Evolutionary conservation across 106 monocot species (phyloP), one percentile per base, ranked within the genome.

Genomic region (Phalaenopsis equestris): DNA sequence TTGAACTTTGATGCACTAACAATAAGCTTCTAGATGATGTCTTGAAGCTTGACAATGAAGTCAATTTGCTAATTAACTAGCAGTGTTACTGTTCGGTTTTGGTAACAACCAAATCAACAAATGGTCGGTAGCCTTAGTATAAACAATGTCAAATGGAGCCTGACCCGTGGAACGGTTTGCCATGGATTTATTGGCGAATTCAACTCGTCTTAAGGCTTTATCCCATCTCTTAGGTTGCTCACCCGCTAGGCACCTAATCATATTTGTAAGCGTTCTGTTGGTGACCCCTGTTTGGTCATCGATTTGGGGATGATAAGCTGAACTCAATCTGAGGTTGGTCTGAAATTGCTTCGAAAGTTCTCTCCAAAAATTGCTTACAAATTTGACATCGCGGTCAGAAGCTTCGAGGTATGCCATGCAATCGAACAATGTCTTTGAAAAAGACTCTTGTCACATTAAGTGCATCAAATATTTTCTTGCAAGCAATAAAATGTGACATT

Each of bases 401-500:
- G 36, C 80, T 61, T n/a, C 21, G 1, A 1, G 76, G 75, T 41
- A 80, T 8, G 0, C 80, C 84, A 84, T 84, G 76, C 0, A 84
- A 21, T 2, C 55, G 18, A n/a, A 52, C 12, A 12, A 52, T 52
- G 3, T 52, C 52, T 3, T 12, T 10, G 12, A 52, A 52, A 14
- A 52, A 80, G 17, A 84, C 2, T 1, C 61, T 12, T 3, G 67
- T 67, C 3, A 80, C 39, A 52, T 42, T 8, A 41, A 65, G 16
- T 3, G 52, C 67, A 77, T 76, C 48, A 2, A 23, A 2, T 3
- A 21, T 80, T 1, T 80, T 75, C 11, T 41, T 76, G 23, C 41
- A 80, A 15, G 46, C 68, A 3, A 80, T 43, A n/a, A 84, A 84
- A 38, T 84, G 75, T 18, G 49, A 45, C 75, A 84, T 80, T 16